phyloP scores from a whole-genome alignment of 163 green algal genomes.

The Picocystis sp. region DNA sequence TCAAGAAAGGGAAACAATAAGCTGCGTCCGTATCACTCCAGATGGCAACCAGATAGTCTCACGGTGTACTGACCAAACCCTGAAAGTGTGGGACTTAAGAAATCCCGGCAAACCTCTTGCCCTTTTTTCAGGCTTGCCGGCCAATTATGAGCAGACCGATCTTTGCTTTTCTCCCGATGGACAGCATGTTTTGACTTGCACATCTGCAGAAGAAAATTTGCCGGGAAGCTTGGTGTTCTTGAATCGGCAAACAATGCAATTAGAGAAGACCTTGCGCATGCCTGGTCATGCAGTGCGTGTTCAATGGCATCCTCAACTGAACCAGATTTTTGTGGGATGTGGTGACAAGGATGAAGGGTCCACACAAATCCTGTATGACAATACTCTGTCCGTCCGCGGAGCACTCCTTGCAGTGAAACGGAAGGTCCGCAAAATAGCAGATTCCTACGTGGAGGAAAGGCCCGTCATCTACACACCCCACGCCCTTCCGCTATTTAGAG shows the following conservation, averaged over 20 bases:
- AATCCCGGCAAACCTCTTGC: neutral
- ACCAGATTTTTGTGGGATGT: constrained; percentile 7
- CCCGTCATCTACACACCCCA: too few relatives aligned
- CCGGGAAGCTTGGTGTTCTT: constrained; percentile 1
- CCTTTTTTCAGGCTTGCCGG: constrained; percentile 1
- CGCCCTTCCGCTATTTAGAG: too few relatives aligned
- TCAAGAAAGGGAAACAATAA: neutral
- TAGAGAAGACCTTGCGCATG: constrained; percentile 1
- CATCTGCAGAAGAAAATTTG: neutral
- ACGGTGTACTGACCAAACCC: neutral
- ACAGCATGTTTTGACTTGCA: constrained; percentile 1
- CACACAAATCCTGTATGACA: constrained; percentile 6
- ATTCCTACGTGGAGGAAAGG: too few relatives aligned
- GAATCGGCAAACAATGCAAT: neutral
- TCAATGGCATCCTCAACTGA: constrained; percentile 7
- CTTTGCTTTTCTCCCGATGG: neutral
- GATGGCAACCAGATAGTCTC: constrained; percentile 7
- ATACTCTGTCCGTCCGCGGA: too few relatives aligned
- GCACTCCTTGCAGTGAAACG: too few relatives aligned
- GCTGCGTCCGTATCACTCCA: neutral
- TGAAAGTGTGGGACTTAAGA: constrained; percentile 7
- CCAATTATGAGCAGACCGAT: neutral
- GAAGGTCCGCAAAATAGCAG: too few relatives aligned
- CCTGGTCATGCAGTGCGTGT: neutral
- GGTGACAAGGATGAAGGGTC: neutral